Evolutionary conservation across 768 basidiomycete genomes (phyloP).

Genomic region (Xerocomus potaroensis): DNA sequence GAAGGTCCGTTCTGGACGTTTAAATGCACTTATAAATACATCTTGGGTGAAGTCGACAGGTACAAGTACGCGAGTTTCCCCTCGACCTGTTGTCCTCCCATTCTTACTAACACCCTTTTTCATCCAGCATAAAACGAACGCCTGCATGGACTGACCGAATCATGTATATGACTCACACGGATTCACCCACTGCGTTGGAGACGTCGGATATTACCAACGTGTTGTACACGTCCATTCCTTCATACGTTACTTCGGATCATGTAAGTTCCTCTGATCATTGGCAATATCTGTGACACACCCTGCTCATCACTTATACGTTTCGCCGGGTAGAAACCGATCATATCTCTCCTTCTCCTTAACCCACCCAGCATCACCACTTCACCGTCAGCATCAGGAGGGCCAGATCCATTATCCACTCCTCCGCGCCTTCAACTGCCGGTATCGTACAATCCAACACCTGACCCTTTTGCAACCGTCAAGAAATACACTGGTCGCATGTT

Average conservation of each 20-base stretch:
- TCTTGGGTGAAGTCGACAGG: conserved; percentile 74
- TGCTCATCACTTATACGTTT: neutral
- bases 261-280: conserved; percentile 38
- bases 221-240: conserved; percentile 75
- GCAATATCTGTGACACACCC: neutral
- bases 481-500: conserved; percentile 59
- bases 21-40: conserved; percentile 89
- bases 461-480: conserved; percentile 52
- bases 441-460: conserved; percentile 48
- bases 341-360: conserved; percentile 65
- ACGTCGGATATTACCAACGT: conserved; percentile 57
- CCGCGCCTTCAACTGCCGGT: conserved; percentile 50
- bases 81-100: neutral
- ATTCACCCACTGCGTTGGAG: conserved; percentile 49
- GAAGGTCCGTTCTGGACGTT: conserved; percentile 90
- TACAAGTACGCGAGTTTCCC: conserved; percentile 54
- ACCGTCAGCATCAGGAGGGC: conserved; percentile 16
- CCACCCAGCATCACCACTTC: conserved; percentile 26
- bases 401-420: conserved; percentile 18
- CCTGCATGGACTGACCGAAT: conserved; percentile 96
- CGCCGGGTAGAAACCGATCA: conserved; percentile 73
- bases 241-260: conserved; percentile 89
- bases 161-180: conserved; percentile 73
- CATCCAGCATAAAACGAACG: conserved; percentile 54
- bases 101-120: neutral